Evolutionary conservation across 2,329 filamentous ascomycete species (phyloP).

Genomic region (Curvularia sp.): DNA sequence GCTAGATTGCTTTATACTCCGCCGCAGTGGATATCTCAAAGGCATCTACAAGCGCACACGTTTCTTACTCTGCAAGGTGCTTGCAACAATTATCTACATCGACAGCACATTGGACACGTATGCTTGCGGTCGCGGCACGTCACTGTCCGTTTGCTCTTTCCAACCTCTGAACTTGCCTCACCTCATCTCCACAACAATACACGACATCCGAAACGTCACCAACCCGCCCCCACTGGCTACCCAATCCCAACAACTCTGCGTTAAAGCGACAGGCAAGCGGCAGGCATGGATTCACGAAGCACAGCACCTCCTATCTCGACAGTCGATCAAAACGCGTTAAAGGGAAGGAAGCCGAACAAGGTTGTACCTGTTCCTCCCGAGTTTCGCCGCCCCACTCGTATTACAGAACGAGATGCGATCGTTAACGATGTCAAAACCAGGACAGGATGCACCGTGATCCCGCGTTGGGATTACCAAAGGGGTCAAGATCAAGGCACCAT

Average conservation of each 20-base stretch:
- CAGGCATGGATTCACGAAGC: neutral
- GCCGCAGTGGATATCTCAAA: too few species aligned
- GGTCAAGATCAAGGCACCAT: conserved; percentile 16
- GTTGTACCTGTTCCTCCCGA: conserved; percentile 32
- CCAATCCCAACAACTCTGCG: neutral
- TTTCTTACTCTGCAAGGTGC: too few species aligned
- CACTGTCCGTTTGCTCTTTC: conserved; percentile 13
- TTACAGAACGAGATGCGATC: conserved; percentile 24
- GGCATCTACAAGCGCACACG: too few species aligned
- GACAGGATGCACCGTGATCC: conserved; percentile 31
- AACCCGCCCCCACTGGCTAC: neutral
- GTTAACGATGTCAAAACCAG: conserved; percentile 26
- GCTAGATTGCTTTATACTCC: too few species aligned
- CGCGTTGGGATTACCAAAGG: conserved; percentile 10
- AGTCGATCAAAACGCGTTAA: neutral
- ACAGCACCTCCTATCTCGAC: neutral
- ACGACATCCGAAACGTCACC: neutral
- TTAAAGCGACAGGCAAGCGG: neutral
- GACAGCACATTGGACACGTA: neutral
- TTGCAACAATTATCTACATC: too few species aligned
- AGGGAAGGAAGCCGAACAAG: conserved; percentile 28
- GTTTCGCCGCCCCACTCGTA: conserved; percentile 22
- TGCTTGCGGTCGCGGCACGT: neutral
- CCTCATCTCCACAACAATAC: neutral
- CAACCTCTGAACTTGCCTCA: conserved; percentile 5